These are phyloP conservation scores for Talaromyces sp. DNA, from an alignment of 2,329 filamentous ascomycete genomes.

Conservation along the genomic window DNA sequence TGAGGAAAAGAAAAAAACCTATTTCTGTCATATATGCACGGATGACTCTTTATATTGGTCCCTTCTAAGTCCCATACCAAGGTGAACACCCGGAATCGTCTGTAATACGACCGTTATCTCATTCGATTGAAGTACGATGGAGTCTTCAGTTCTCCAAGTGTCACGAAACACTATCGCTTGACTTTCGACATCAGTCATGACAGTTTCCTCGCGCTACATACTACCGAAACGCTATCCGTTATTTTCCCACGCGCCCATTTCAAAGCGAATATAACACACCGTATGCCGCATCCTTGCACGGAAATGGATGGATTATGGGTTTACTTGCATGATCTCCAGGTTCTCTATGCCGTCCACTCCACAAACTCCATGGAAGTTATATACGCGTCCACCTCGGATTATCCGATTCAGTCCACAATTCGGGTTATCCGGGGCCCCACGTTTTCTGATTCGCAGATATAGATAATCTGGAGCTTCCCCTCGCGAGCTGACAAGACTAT, in stretches of 20 bases:
- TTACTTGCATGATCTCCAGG: neutral
- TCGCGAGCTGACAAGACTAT: neutral
- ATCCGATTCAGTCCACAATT: neutral
- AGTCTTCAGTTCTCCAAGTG: no score
- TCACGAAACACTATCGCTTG: neutral
- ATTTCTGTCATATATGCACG: neutral
- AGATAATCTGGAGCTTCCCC: conserved; percentile 8
- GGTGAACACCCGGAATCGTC: neutral
- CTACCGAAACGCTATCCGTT: conserved; percentile 7
- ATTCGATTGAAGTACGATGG: neutral
- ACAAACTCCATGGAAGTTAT: neutral
- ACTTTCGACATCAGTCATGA: neutral
- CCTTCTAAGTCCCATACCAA: neutral
- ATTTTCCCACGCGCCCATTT: neutral
- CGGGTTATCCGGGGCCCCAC: conserved; percentile 6
- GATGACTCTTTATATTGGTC: neutral
- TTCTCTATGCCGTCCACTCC: neutral
- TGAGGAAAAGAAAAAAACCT: no score
- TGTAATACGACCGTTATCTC: neutral
- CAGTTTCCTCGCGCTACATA: neutral
- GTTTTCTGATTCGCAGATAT: neutral
- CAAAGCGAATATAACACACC: neutral
- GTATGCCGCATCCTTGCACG: neutral
- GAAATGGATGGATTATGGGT: neutral
- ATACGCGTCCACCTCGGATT: neutral